Evolutionary conservation across 2,329 filamentous ascomycete genomes (phyloP).

Genomic region (Trichoderma aggressivum): DNA sequence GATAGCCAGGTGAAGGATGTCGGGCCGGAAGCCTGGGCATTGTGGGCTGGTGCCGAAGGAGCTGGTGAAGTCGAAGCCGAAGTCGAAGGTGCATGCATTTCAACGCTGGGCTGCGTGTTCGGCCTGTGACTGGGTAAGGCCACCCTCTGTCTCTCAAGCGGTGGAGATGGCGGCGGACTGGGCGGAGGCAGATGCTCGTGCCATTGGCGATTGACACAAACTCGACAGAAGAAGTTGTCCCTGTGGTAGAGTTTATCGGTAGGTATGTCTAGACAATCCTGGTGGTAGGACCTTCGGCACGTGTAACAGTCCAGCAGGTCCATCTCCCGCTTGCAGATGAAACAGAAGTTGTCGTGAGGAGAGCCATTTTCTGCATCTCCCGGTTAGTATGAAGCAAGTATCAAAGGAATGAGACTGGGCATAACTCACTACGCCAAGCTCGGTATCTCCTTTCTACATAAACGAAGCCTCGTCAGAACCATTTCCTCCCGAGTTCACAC

Average conservation of each 20-base stretch:
- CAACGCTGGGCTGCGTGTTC: not conserved
- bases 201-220: slow-evolving; percentile 12
- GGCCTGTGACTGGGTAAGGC: slow-evolving; percentile 13
- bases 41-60: not conserved
- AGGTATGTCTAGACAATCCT: slow-evolving; percentile 1
- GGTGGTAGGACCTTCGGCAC: slow-evolving; percentile 12
- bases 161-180: slow-evolving; percentile 14
- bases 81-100: not conserved
- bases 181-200: slow-evolving; percentile 11
- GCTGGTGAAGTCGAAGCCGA: not conserved
- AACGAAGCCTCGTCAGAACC: not conserved
- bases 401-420: not conserved
- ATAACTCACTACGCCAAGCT: slow-evolving; percentile 12
- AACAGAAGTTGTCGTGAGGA: slow-evolving; percentile 7
- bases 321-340: not conserved
- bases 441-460: slow-evolving; percentile 9
- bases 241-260: not conserved
- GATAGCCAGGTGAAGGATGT: slow-evolving; percentile 8
- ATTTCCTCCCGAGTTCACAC: not conserved
- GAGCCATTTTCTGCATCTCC: not conserved
- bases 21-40: not conserved
- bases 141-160: slow-evolving; percentile 7
- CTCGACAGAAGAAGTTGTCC: slow-evolving; percentile 9
- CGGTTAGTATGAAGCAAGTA: not conserved
- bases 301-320: slow-evolving; percentile 9